A percentile compares a stretch with the other conserved stretches of the same genome.
These are phyloP conservation scores for Fusarium kyushuense DNA, from an alignment of 2,329 filamentous ascomycete genomes.

Conservation along the genomic window DNA sequence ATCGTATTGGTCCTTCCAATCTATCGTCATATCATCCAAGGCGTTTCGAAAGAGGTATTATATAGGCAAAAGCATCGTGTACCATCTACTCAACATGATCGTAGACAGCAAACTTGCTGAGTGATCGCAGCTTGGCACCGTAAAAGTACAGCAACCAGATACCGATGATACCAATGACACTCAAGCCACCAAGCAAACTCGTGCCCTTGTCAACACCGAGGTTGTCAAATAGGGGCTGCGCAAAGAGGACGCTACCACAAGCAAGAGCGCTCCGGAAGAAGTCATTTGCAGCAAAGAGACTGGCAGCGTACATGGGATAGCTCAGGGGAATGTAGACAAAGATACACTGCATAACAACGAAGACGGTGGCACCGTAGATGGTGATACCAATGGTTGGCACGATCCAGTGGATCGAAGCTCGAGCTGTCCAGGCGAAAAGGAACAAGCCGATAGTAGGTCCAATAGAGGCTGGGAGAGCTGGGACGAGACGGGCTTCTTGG, in stretches of 20 bases:
- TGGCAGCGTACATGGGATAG: constrained; percentile 69
- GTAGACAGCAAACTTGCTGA: constrained; percentile 68
- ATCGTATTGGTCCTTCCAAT: neutral
- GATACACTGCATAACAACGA: constrained; percentile 70
- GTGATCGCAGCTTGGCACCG: constrained; percentile 64
- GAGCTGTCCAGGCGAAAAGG: constrained; percentile 69
- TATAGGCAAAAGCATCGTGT: too few relatives aligned
- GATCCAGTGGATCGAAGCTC: constrained; percentile 65
- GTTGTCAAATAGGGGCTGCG: constrained; percentile 69
- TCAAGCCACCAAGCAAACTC: constrained; percentile 67
- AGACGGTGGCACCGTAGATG: constrained; percentile 64
- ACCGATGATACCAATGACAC: constrained; percentile 66
- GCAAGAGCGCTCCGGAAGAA: constrained; percentile 69
- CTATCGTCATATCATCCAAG: constrained; percentile 5
- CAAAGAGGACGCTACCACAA: constrained; percentile 70
- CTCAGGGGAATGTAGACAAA: constrained; percentile 69
- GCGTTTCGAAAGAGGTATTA: neutral
- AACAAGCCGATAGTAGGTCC: constrained; percentile 70
- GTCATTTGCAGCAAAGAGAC: constrained; percentile 71
- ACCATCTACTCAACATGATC: constrained; percentile 33
- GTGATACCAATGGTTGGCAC: constrained; percentile 68
- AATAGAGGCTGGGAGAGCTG: constrained; percentile 65
- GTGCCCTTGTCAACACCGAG: constrained; percentile 69
- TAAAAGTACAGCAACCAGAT: constrained; percentile 71
- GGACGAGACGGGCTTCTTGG: constrained; percentile 67